These are phyloP conservation scores for Plantago rigida DNA, from an alignment of 305 asterid species.

Conservation along the genomic window DNA sequence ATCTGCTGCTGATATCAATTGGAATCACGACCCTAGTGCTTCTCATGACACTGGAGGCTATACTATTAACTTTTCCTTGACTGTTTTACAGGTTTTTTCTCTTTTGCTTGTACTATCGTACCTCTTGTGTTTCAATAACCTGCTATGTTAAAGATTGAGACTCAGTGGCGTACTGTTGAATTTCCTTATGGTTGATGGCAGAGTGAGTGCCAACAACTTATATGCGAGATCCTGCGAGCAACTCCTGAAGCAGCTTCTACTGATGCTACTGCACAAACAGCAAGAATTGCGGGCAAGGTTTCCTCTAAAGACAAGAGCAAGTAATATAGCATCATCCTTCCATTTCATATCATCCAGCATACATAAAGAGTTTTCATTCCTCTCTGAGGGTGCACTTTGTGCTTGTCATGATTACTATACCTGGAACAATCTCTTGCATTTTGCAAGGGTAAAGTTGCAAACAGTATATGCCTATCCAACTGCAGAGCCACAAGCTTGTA, in stretches of 20 bases:
- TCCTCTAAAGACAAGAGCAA: conserved; percentile 89
- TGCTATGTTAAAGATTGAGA: conserved; percentile 16
- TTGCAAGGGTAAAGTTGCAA: background rate
- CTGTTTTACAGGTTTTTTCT: conserved; percentile 73
- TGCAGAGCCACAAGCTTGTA: background rate
- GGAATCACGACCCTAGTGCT: conserved; percentile 82
- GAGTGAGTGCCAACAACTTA: conserved; percentile 99
- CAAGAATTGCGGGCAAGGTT: conserved; percentile 83
- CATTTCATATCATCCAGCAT: conserved; percentile 22
- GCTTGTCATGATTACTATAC: background rate
- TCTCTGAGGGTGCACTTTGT: background rate
- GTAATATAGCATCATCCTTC: conserved; percentile 28
- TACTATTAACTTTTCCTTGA: conserved; percentile 78
- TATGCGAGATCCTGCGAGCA: conserved; percentile 97
- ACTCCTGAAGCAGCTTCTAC: conserved; percentile 99
- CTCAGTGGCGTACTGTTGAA: conserved; percentile 15
- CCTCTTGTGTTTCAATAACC: conserved; percentile 24
- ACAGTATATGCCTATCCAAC: background rate
- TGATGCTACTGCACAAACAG: conserved; percentile 95
- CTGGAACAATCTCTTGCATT: background rate
- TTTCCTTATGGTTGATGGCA: conserved; percentile 30
- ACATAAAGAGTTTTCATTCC: background rate
- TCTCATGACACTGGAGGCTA: conserved; percentile 89
- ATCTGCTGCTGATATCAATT: conserved; percentile 58
- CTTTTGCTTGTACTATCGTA: conserved; percentile 25